Evolutionary conservation across 2,329 filamentous ascomycete genomes (phyloP).

Genomic region (Stylonectria norvegica): DNA sequence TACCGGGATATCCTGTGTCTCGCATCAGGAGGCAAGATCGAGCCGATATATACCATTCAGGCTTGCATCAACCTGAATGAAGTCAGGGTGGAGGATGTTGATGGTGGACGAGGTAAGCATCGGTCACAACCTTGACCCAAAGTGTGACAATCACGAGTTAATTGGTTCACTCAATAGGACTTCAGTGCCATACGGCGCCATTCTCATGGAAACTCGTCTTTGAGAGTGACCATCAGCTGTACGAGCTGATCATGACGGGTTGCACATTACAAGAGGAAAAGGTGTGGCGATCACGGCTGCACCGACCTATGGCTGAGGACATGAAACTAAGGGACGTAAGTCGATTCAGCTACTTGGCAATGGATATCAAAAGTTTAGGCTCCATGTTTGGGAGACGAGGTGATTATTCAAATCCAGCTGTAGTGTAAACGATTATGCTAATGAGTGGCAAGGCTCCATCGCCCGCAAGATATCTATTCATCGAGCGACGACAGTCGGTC

Average conservation of each 20-base stretch:
- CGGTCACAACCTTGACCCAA: not conserved
- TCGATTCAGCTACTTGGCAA: conserved; percentile 60
- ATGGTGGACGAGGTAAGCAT: conserved; percentile 69
- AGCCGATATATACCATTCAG: conserved; percentile 67
- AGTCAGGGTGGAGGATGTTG: conserved; percentile 64
- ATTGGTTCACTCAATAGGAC: conserved; percentile 51
- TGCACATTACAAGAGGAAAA: conserved; percentile 77
- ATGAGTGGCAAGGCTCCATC: conserved; percentile 47
- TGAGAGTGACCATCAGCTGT: conserved; percentile 69
- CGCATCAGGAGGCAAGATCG: conserved; percentile 62
- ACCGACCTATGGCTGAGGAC: conserved; percentile 47
- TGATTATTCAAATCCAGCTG: conserved; percentile 25
- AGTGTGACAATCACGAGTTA: not conserved
- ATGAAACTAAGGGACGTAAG: conserved; percentile 44
- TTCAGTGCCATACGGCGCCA: conserved; percentile 82
- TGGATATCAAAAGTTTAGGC: conserved; percentile 72
- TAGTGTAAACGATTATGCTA: conserved; percentile 2
- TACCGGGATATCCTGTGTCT: conserved; percentile 78
- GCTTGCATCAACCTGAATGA: conserved; percentile 69
- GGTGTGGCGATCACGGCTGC: conserved; percentile 72
- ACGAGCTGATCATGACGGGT: conserved; percentile 82
- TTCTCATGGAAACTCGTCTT: conserved; percentile 93
- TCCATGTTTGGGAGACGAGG: conserved; percentile 71
- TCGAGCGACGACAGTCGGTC: conserved; percentile 69
- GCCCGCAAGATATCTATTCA: conserved; percentile 74